Evolutionary conservation across 2,329 filamentous ascomycete genomes (phyloP).

Genomic region (Aspergillus fumigatus): DNA sequence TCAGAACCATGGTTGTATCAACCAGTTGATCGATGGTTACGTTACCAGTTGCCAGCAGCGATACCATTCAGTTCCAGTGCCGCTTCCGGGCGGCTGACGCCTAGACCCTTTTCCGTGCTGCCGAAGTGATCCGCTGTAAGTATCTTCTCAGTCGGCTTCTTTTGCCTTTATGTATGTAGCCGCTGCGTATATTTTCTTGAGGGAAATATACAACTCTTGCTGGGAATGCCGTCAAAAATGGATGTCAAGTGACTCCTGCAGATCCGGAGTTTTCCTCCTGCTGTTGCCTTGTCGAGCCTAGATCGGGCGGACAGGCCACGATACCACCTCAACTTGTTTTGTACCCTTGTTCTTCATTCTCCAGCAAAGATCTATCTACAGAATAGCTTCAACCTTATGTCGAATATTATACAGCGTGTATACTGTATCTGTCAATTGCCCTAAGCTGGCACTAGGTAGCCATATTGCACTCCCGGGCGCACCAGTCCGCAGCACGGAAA

Average conservation of each 20-base stretch:
- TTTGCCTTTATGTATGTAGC: background rate
- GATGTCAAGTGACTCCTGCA: background rate
- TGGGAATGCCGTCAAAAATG: background rate
- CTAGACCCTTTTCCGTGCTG: slow-evolving; percentile 18
- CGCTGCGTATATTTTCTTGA: background rate
- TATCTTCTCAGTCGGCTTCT: background rate
- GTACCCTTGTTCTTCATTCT: background rate
- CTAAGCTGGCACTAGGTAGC: too few species aligned
- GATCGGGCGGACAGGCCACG: background rate
- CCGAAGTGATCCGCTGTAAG: slow-evolving; percentile 13
- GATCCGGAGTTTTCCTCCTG: slow-evolving; percentile 4
- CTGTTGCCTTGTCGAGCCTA: background rate
- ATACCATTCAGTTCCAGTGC: slow-evolving; percentile 12
- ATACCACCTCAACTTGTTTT: too few species aligned
- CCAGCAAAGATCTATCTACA: background rate
- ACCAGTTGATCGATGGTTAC: background rate
- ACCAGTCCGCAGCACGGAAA: background rate
- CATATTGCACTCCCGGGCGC: background rate
- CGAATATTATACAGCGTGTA: background rate
- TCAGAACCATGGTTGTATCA: background rate
- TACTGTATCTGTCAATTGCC: background rate
- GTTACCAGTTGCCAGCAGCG: background rate
- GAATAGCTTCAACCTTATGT: background rate
- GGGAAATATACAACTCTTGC: background rate
- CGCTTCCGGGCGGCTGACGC: slow-evolving; percentile 16